Evolutionary conservation across 768 basidiomycete species (phyloP).

Genomic region (Boletus huronensis): DNA sequence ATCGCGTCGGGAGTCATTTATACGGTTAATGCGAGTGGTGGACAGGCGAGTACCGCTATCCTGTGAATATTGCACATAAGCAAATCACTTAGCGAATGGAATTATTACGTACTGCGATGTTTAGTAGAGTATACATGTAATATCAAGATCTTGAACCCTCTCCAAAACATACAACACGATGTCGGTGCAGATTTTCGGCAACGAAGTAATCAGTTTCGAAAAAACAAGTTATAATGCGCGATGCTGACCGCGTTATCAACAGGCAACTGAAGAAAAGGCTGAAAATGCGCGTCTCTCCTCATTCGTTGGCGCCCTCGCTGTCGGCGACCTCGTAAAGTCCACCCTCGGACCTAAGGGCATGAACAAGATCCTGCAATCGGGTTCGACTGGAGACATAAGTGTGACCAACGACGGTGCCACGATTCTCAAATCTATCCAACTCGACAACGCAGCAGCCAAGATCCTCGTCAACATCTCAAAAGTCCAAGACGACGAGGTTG

Average conservation of each 20-base stretch:
- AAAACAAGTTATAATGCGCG: background rate
- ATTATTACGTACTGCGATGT: background rate
- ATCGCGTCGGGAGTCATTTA: no score
- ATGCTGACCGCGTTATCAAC: constrained; percentile 6
- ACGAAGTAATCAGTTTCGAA: constrained; percentile 42
- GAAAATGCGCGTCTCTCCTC: constrained; percentile 98
- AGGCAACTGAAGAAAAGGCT: constrained; percentile 92
- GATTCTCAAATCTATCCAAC: constrained; percentile 93
- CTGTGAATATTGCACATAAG: no score
- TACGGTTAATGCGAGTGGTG: no score
- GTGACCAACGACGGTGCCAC: constrained; percentile 99
- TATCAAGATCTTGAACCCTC: constrained; percentile 2
- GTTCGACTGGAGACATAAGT: constrained; percentile 84
- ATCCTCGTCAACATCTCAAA: constrained; percentile 99
- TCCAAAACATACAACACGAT: constrained; percentile 4
- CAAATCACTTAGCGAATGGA: no score
- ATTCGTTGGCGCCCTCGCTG: constrained; percentile 94
- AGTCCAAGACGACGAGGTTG: constrained; percentile 99
- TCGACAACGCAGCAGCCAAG: constrained; percentile 98
- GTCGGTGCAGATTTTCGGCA: constrained; percentile 67
- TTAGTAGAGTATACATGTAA: background rate
- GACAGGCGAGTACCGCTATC: no score
- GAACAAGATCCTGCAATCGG: constrained; percentile 99
- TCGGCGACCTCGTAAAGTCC: constrained; percentile 98
- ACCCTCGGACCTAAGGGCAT: constrained; percentile 99